Percentiles rank a stretch among this genome's conserved stretches.
phyloP scores from a whole-genome alignment of 805 yeast genomes.

The Cephaloascus fragrans region DNA sequence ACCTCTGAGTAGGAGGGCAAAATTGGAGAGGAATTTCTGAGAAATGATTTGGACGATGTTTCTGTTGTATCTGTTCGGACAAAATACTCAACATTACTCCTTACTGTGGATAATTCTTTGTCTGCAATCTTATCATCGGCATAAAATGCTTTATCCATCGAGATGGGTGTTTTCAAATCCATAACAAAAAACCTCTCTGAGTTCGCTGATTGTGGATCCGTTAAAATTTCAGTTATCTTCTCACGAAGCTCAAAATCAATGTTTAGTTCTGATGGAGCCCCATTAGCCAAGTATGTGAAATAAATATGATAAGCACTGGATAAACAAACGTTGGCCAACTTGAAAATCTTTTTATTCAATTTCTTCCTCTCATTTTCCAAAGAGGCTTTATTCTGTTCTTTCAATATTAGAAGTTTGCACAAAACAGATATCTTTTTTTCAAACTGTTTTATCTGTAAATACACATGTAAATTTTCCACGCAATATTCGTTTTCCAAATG shows the following conservation, averaged over 20 bases:
- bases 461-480: slow-evolving; percentile 70
- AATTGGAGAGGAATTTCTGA: no score
- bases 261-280: slow-evolving; percentile 64
- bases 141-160: no score
- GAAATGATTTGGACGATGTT: no score
- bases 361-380: not conserved
- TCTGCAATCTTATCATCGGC: not conserved
- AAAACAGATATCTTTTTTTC: slow-evolving; percentile 34
- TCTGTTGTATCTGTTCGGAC: no score
- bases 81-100: no score
- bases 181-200: not conserved
- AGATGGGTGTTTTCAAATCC: slow-evolving; percentile 6
- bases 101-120: not conserved
- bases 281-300: slow-evolving; percentile 52
- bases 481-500: slow-evolving; percentile 60
- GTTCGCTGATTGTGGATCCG: slow-evolving; percentile 24
- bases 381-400: not conserved
- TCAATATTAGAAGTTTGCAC: slow-evolving; percentile 21
- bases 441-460: slow-evolving; percentile 46
- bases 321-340: slow-evolving; percentile 43
- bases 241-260: slow-evolving; percentile 46
- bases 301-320: slow-evolving; percentile 56
- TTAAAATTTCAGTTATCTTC: slow-evolving; percentile 27
- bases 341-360: slow-evolving; percentile 1
- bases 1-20: no score